Evolutionary conservation across 2,329 filamentous ascomycete species (phyloP).

Genomic region (Ceratocystis lukuohia): DNA sequence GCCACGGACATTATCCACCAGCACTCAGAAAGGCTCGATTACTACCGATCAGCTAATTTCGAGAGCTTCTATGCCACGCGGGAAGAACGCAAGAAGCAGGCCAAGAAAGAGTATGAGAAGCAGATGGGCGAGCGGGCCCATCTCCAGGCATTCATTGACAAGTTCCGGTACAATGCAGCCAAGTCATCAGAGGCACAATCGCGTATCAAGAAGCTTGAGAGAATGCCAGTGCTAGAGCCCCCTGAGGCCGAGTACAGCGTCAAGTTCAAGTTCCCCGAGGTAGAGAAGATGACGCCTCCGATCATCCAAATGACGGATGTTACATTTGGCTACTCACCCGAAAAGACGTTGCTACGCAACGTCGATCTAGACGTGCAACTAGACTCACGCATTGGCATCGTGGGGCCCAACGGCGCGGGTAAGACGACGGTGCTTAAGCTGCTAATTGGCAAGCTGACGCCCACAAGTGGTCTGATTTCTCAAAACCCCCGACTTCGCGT

Average conservation of each 20-base stretch:
- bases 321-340: conserved; percentile 71
- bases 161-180: conserved; percentile 97
- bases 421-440: conserved; percentile 98
- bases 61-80: conserved; percentile 95
- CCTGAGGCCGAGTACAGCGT: conserved; percentile 93
- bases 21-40: conserved; percentile 91
- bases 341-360: conserved; percentile 66
- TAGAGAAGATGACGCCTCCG: conserved; percentile 92
- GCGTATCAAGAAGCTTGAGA: conserved; percentile 96
- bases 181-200: conserved; percentile 98
- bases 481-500: conserved; percentile 78
- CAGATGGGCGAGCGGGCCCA: conserved; percentile 91
- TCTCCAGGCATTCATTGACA: conserved; percentile 96
- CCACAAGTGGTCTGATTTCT: conserved; percentile 69
- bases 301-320: conserved; percentile 97
- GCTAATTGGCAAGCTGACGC: conserved; percentile 72
- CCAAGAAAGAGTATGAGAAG: conserved; percentile 95
- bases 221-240: conserved; percentile 80
- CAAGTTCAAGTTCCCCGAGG: conserved; percentile 92
- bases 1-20: conserved; percentile 99
- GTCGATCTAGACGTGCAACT: conserved; percentile 95
- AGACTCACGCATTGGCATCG: conserved; percentile 94
- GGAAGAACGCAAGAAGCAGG: conserved; percentile 92
- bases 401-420: conserved; percentile 97
- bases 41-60: conserved; percentile 97